Conservation (phyloP, 768 basidiomycete species). For the Heimioporus sp. region DNA sequence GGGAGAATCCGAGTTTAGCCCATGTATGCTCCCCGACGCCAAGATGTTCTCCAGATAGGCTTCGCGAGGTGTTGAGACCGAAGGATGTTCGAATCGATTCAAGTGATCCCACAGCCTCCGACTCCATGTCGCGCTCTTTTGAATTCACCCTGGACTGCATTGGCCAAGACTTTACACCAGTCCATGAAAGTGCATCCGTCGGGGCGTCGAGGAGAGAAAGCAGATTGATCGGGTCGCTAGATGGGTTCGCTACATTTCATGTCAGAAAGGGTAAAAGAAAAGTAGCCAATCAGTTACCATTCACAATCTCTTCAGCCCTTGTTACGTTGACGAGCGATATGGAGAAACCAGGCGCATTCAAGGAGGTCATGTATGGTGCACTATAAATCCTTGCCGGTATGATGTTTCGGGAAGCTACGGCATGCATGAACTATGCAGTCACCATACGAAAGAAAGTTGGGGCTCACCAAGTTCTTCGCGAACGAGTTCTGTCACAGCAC, state of each 20-base stretch:
- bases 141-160: background rate
- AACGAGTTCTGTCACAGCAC: slow-evolving; percentile 45
- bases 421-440: background rate
- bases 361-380: slow-evolving; percentile 55
- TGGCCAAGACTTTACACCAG: slow-evolving; percentile 35
- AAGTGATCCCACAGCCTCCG: slow-evolving; percentile 5
- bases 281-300: background rate
- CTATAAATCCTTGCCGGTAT: slow-evolving; percentile 41
- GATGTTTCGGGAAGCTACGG: slow-evolving; percentile 29
- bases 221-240: slow-evolving; percentile 18
- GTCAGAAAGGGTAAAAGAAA: background rate
- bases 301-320: slow-evolving; percentile 15
- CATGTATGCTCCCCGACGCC: background rate
- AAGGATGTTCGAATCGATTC: slow-evolving; percentile 1
- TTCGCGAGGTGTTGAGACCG: background rate
- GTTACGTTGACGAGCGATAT: slow-evolving; percentile 49
- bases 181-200: slow-evolving; percentile 43
- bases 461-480: slow-evolving; percentile 42
- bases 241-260: slow-evolving; percentile 9
- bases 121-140: background rate
- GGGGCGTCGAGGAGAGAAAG: slow-evolving; percentile 40
- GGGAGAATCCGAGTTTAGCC: slow-evolving; percentile 9
- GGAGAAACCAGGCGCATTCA: slow-evolving; percentile 61
- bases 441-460: background rate
- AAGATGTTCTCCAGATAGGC: background rate